These are phyloP conservation scores for Xerocomus potaroensis DNA, from an alignment of 768 basidiomycete species.

Conservation along the genomic window DNA sequence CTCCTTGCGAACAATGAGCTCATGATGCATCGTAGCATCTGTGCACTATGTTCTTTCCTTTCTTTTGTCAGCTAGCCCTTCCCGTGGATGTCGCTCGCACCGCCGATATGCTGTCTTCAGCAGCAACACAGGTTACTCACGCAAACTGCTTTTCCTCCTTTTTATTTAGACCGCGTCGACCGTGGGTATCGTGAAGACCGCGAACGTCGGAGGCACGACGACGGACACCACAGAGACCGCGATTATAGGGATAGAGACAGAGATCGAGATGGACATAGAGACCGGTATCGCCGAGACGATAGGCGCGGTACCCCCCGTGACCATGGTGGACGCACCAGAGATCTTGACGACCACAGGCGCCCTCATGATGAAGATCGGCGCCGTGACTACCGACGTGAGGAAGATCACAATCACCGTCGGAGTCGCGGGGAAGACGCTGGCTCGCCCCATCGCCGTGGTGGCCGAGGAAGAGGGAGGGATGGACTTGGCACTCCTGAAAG, in stretches of 20 bases:
- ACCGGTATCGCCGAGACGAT: constrained; percentile 43
- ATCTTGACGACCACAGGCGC: constrained; percentile 43
- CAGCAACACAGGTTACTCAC: constrained; percentile 50
- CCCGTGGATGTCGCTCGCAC: constrained; percentile 36
- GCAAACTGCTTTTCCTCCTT: constrained; percentile 41
- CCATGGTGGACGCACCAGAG: constrained; percentile 43
- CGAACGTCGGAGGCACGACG: constrained; percentile 60
- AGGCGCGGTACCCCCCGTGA: constrained; percentile 47
- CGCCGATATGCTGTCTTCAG: constrained; percentile 40
- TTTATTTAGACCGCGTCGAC: constrained; percentile 41
- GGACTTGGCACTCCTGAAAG: constrained; percentile 68
- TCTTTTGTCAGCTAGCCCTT: constrained; percentile 59
- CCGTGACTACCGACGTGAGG: constrained; percentile 42
- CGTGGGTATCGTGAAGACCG: constrained; percentile 65
- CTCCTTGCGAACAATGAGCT: constrained; percentile 49
- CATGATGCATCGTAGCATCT: constrained; percentile 52
- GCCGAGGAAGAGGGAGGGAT: constrained; percentile 45
- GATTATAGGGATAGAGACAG: constrained; percentile 48
- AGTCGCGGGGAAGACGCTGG: constrained; percentile 40
- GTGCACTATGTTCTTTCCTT: constrained; percentile 42
- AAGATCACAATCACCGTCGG: constrained; percentile 31
- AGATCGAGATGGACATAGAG: constrained; percentile 37
- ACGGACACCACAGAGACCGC: constrained; percentile 49
- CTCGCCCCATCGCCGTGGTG: constrained; percentile 36
- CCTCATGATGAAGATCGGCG: constrained; percentile 50